Percentiles rank a stretch among this genome's conserved stretches.
Conservation (phyloP, 179 eudicot species). For the Patellifolia procumbens region DNA sequence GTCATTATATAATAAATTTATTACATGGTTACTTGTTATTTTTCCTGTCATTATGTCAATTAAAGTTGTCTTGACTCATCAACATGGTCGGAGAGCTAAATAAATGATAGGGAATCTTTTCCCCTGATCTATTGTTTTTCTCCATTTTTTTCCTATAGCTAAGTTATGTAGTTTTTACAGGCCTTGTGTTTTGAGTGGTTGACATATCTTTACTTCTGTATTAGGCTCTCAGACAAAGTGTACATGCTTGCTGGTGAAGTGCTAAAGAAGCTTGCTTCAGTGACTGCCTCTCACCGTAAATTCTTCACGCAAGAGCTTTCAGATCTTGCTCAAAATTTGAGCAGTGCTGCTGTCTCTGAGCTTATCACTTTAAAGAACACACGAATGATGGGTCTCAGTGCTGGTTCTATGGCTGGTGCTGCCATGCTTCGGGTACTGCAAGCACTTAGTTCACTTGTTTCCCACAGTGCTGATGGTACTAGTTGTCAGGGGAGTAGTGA, state of each 20-base stretch:
- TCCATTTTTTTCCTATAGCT: conserved; percentile 5
- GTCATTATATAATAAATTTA: neutral
- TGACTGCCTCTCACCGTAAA: conserved; percentile 66
- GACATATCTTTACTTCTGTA: conserved; percentile 18
- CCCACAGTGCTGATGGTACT: conserved; percentile 42
- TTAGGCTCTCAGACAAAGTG: conserved; percentile 95
- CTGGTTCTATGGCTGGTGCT: conserved; percentile 97
- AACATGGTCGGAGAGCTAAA: conserved; percentile 1
- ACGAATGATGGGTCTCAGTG: conserved; percentile 86
- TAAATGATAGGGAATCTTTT: neutral
- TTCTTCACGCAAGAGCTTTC: conserved; percentile 79
- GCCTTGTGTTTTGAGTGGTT: conserved; percentile 7
- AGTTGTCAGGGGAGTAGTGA: conserved; percentile 40
- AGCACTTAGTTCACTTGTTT: conserved; percentile 80
- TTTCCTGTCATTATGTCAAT: neutral
- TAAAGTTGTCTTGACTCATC: neutral
- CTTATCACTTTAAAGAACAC: conserved; percentile 74
- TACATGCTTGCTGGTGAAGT: conserved; percentile 86
- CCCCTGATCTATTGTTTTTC: neutral
- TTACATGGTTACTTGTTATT: neutral
- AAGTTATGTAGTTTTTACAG: neutral
- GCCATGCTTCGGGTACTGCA: conserved; percentile 92
- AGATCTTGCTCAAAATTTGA: conserved; percentile 65
- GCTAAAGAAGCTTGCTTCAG: conserved; percentile 80
- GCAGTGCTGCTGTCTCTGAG: conserved; percentile 72